Evolutionary conservation across 768 basidiomycete genomes (phyloP).

Genomic region (Boletus fagicola): DNA sequence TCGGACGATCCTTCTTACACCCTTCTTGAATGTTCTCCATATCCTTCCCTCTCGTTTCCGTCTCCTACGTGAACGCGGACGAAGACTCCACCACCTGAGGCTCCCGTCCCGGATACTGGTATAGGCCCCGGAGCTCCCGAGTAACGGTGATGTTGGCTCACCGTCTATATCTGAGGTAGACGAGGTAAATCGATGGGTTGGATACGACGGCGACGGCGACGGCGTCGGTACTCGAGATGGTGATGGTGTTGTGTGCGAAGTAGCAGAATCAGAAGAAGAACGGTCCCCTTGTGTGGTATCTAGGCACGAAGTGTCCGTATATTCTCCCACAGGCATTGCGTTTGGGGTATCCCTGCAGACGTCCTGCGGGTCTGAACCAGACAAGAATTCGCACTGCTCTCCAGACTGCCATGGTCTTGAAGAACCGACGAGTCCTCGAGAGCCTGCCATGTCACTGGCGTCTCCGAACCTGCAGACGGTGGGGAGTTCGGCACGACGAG

Average conservation of each 20-base stretch:
- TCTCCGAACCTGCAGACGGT: constrained; percentile 7
- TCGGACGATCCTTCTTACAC: constrained; percentile 54
- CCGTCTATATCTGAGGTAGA: constrained; percentile 62
- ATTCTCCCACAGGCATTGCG: constrained; percentile 10
- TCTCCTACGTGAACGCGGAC: constrained; percentile 44
- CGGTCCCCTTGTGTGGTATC: constrained; percentile 21
- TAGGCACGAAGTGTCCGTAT: constrained; percentile 22
- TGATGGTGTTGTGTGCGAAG: constrained; percentile 46
- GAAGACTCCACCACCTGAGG: constrained; percentile 56
- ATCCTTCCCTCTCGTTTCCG: constrained; percentile 49
- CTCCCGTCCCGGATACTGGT: constrained; percentile 46
- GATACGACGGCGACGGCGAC: constrained; percentile 53
- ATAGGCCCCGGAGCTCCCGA: constrained; percentile 30
- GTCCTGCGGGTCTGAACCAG: constrained; percentile 45
- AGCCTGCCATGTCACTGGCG: constrained; percentile 18
- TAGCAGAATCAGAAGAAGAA: constrained; percentile 29
- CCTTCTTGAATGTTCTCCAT: constrained; percentile 52
- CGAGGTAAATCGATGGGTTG: constrained; percentile 48
- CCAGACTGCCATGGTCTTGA: constrained; percentile 16
- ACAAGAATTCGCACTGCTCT: constrained; percentile 47
- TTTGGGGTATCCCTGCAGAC: constrained; percentile 22
- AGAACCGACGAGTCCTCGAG: constrained; percentile 13
- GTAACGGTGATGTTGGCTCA: constrained; percentile 50
- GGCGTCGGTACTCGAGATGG: constrained; percentile 66
- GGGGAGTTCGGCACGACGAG: constrained; percentile 1